Percentiles rank a stretch among this genome's conserved stretches.
Conservation (phyloP, 2,329 filamentous ascomycete genomes). For the Cadophora luteo-olivacea region DNA sequence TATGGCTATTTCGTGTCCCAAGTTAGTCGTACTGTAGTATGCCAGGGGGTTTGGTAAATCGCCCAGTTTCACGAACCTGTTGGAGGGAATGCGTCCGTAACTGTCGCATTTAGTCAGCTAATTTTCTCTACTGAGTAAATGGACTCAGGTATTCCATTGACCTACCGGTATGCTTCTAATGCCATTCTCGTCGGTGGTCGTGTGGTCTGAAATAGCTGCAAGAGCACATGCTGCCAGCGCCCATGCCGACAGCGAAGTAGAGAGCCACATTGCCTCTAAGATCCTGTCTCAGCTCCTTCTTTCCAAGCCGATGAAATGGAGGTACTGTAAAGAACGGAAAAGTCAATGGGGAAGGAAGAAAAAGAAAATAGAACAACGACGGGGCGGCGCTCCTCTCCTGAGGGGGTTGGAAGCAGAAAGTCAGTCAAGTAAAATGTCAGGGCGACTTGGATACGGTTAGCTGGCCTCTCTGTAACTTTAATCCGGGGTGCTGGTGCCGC, state of each 20-base stretch:
- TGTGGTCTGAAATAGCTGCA: conserved; percentile 44
- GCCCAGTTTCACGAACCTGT: conserved; percentile 61
- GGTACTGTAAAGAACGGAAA: background rate
- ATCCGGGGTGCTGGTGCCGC: conserved; percentile 17
- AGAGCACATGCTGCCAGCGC: conserved; percentile 46
- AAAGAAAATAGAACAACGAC: conserved; percentile 15
- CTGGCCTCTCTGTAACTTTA: conserved; percentile 34
- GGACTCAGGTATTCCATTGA: background rate
- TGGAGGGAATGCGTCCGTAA: conserved; percentile 85
- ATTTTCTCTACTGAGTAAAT: background rate
- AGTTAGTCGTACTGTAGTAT: conserved; percentile 21
- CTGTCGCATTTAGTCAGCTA: conserved; percentile 53
- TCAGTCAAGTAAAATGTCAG: background rate
- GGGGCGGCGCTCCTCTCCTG: conserved; percentile 5
- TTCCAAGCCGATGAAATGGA: background rate
- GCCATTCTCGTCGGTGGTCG: conserved; percentile 49
- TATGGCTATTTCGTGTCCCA: conserved; percentile 70
- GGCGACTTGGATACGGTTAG: conserved; percentile 25
- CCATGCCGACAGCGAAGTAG: conserved; percentile 38
- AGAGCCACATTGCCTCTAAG: conserved; percentile 41
- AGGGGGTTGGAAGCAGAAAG: conserved; percentile 15
- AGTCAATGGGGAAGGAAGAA: conserved; percentile 15
- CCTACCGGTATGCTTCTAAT: conserved; percentile 71
- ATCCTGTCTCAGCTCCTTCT: conserved; percentile 9
- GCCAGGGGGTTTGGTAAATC: background rate